A percentile compares a stretch with the other conserved stretches of the same genome.
These are phyloP conservation scores for Emergomyces orientalis DNA, from an alignment of 2,329 filamentous ascomycete species.

Conservation along the genomic window DNA sequence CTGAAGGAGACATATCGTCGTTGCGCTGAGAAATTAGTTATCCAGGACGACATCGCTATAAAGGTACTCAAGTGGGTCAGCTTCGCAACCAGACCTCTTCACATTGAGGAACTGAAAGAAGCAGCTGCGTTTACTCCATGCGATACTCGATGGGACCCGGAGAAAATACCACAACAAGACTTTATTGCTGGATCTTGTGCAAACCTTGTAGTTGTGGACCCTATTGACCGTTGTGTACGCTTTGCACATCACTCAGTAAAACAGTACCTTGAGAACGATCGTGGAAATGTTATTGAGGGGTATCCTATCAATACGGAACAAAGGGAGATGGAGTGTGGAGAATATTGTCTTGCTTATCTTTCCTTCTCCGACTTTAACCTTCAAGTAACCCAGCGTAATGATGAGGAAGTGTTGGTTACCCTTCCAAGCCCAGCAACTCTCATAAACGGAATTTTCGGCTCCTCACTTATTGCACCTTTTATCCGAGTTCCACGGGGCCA, in stretches of 20 bases:
- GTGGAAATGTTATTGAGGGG: not conserved
- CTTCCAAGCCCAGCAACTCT: not conserved
- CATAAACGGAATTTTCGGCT: not conserved
- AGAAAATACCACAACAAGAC: not conserved
- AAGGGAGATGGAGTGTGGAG: not conserved
- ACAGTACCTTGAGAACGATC: not conserved
- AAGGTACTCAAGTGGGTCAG: conserved; percentile 1
- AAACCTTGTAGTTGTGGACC: conserved; percentile 1
- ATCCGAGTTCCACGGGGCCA: not conserved
- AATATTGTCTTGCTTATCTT: conserved; percentile 1
- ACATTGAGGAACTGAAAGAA: not conserved
- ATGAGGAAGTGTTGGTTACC: not conserved
- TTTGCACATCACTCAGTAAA: conserved; percentile 2
- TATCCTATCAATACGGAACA: not conserved
- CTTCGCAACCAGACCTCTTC: not conserved
- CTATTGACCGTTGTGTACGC: not conserved
- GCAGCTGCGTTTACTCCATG: not conserved
- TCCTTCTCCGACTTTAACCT: conserved; percentile 2
- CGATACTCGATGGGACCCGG: not conserved
- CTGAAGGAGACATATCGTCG: conserved; percentile 1
- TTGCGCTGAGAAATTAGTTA: not conserved
- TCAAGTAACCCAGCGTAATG: not conserved
- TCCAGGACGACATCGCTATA: not conserved
- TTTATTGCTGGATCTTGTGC: not conserved
- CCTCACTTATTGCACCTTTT: not conserved